These are phyloP conservation scores for Pisolithus thermaeus DNA, from an alignment of 1,284 basidiomycete species.

Conservation along the genomic window DNA sequence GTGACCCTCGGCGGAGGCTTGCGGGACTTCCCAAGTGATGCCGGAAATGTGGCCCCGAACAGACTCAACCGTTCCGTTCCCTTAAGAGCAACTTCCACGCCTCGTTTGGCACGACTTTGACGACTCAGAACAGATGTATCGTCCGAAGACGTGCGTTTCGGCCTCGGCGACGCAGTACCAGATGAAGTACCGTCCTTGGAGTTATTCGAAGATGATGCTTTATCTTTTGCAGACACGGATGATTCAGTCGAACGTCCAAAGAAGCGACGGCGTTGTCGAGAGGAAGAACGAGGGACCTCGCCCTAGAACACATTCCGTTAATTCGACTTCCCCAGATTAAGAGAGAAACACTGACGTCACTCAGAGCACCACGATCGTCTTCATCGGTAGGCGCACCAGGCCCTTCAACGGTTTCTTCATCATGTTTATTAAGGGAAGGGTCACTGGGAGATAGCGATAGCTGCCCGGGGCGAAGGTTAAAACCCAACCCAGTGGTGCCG, in stretches of 20 bases:
- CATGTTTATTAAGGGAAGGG: slow-evolving; percentile 41
- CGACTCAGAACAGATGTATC: slow-evolving; percentile 31
- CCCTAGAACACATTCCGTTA: slow-evolving; percentile 33
- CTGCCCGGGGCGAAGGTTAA: slow-evolving; percentile 33
- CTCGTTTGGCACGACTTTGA: slow-evolving; percentile 44
- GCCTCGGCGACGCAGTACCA: slow-evolving; percentile 13
- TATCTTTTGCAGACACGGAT: slow-evolving; percentile 31
- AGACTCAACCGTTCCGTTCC: slow-evolving; percentile 64
- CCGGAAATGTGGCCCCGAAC: slow-evolving; percentile 60
- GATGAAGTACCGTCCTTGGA: slow-evolving; percentile 25
- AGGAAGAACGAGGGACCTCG: slow-evolving; percentile 32
- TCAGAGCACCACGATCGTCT: slow-evolving; percentile 61
- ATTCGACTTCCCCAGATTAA: slow-evolving; percentile 1
- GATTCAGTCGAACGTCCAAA: slow-evolving; percentile 59
- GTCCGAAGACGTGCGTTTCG: slow-evolving; percentile 20
- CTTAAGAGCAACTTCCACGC: slow-evolving; percentile 43
- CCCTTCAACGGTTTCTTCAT: slow-evolving; percentile 30
- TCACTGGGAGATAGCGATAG: slow-evolving; percentile 58
- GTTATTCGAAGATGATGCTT: slow-evolving; percentile 11
- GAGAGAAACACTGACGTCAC: slow-evolving; percentile 49
- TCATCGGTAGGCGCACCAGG: slow-evolving; percentile 29
- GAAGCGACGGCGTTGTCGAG: slow-evolving; percentile 42
- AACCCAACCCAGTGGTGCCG: slow-evolving; percentile 23
- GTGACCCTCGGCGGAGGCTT: slow-evolving; percentile 77
- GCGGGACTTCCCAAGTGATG: slow-evolving; percentile 56